phyloP scores from a whole-genome alignment of 2,329 filamentous ascomycete species.

The Plectosphaerella plurivora region DNA sequence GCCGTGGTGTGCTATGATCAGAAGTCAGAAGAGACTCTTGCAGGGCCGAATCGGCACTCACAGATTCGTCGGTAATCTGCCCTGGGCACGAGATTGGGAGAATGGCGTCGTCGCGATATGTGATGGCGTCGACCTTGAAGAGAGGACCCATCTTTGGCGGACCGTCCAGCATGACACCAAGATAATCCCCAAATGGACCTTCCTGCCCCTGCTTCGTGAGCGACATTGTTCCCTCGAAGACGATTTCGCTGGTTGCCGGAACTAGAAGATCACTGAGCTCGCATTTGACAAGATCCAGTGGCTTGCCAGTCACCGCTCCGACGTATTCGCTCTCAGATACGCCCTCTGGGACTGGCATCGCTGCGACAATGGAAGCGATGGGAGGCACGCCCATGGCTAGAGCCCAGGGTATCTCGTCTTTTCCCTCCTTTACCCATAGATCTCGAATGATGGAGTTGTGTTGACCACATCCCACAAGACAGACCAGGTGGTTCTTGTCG shows the following conservation, averaged over 20 bases:
- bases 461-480: constrained; percentile 38
- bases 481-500: constrained; percentile 32
- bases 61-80: constrained; percentile 37
- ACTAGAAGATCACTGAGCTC: constrained; percentile 45
- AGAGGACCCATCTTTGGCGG: too few relatives aligned
- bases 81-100: constrained; percentile 42
- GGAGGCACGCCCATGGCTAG: constrained; percentile 44
- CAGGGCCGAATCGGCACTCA: constrained; percentile 21
- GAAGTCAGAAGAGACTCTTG: constrained; percentile 32
- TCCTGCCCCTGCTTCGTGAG: constrained; percentile 35
- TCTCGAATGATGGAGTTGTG: constrained; percentile 41
- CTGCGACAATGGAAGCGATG: constrained; percentile 40
- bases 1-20: constrained; percentile 25
- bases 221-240: constrained; percentile 44
- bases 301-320: constrained; percentile 36
- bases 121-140: constrained; percentile 35
- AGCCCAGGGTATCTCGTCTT: constrained; percentile 39
- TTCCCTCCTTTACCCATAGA: constrained; percentile 38
- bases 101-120: constrained; percentile 41
- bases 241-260: constrained; percentile 45
- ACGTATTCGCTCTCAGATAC: constrained; percentile 43
- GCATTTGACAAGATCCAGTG: constrained; percentile 45
- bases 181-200: constrained; percentile 40
- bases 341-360: constrained; percentile 43
- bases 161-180: too few relatives aligned